These are phyloP conservation scores for Flaveria bidentis DNA, from an alignment of 129 eudicot genomes.

Conservation along the genomic window DNA sequence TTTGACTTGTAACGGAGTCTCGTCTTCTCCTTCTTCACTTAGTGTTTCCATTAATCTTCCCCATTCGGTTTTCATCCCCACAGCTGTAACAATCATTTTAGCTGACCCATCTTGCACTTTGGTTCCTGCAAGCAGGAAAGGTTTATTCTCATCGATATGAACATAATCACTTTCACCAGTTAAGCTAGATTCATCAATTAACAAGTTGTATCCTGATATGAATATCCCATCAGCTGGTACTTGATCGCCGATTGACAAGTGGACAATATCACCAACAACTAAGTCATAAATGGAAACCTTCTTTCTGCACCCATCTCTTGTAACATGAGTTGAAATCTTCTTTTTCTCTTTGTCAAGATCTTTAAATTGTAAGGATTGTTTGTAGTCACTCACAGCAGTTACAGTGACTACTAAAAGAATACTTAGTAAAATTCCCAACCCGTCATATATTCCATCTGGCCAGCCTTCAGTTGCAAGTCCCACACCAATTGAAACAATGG, in stretches of 20 bases:
- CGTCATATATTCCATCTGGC: conserved; percentile 78
- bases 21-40: conserved; percentile 74
- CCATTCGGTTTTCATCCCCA: conserved; percentile 97
- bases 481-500: conserved; percentile 78
- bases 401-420: conserved; percentile 68
- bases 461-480: conserved; percentile 84
- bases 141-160: conserved; percentile 48
- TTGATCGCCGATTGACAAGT: conserved; percentile 69
- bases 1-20: conserved; percentile 85
- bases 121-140: conserved; percentile 79
- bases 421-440: conserved; percentile 70
- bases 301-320: conserved; percentile 60
- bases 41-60: conserved; percentile 81
- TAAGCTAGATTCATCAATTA: conserved; percentile 78
- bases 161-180: conserved; percentile 84
- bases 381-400: conserved; percentile 83
- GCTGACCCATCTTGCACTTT: conserved; percentile 92
- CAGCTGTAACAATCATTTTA: conserved; percentile 84
- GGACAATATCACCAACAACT: conserved; percentile 88
- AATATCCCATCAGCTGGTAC: conserved; percentile 93
- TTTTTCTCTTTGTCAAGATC: conserved; percentile 86
- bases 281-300: conserved; percentile 68
- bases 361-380: conserved; percentile 70
- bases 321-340: conserved; percentile 67
- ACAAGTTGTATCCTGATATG: conserved; percentile 62